Evolutionary conservation across 2,329 filamentous ascomycete species (phyloP).

Genomic region (Clonostachys rosea): DNA sequence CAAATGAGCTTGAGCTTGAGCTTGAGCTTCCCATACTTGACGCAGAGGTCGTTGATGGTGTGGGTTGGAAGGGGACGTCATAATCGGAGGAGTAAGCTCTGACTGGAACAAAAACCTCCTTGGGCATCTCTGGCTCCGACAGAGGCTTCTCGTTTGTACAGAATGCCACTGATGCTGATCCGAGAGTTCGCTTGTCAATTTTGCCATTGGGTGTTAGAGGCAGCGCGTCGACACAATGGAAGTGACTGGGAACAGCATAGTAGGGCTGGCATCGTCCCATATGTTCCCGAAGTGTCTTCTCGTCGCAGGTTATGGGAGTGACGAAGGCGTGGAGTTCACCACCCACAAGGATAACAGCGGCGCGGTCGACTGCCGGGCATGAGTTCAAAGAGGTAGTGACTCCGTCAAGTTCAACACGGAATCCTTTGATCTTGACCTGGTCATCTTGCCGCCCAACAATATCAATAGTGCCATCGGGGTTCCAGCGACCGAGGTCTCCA

Average conservation of each 20-base stretch:
- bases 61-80: background rate
- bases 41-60: background rate
- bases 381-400: slow-evolving; percentile 15
- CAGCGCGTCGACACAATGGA: slow-evolving; percentile 25
- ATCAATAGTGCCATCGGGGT: slow-evolving; percentile 8
- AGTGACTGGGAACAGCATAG: slow-evolving; percentile 38
- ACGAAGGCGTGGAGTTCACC: slow-evolving; percentile 4
- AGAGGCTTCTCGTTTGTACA: background rate
- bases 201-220: slow-evolving; percentile 44
- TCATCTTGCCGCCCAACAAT: slow-evolving; percentile 11
- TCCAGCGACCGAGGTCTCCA: slow-evolving; percentile 9
- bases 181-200: slow-evolving; percentile 30
- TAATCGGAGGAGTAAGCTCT: background rate
- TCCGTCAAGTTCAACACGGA: slow-evolving; percentile 31
- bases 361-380: slow-evolving; percentile 21
- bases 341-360: slow-evolving; percentile 13
- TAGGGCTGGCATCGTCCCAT: slow-evolving; percentile 33
- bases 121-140: background rate
- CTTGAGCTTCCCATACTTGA: background rate
- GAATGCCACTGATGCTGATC: background rate
- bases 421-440: slow-evolving; percentile 12
- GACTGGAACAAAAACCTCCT: background rate
- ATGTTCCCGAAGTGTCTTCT: slow-evolving; percentile 21
- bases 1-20: background rate
- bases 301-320: slow-evolving; percentile 19